Percentiles rank a stretch among this genome's conserved stretches.
phyloP scores from a whole-genome alignment of 164 flowering plant species.

The Macadamia integrifolia region DNA sequence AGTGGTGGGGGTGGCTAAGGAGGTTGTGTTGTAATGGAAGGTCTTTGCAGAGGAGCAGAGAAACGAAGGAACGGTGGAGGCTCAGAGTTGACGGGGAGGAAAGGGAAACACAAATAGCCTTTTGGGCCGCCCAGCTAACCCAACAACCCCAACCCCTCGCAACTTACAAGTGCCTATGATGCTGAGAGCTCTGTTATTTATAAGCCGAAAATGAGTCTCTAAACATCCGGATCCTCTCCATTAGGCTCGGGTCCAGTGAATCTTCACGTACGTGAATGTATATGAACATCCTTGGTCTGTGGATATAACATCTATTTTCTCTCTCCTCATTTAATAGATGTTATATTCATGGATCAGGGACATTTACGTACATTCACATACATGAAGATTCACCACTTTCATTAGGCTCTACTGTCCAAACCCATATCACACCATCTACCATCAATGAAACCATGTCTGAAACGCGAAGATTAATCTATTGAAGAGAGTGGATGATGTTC shows the following conservation, averaged over 20 bases:
- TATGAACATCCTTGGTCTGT: no score
- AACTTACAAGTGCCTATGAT: not conserved
- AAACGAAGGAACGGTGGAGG: constrained; percentile 17
- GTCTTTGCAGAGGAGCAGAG: constrained; percentile 32
- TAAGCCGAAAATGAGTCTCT: constrained; percentile 29
- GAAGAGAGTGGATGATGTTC: no score
- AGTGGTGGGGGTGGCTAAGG: constrained; percentile 27
- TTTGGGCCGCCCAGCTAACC: constrained; percentile 12
- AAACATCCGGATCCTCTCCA: constrained; percentile 11
- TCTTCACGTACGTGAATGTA: no score
- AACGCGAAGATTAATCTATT: no score
- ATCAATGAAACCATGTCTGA: no score
- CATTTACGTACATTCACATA: no score
- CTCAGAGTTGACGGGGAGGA: constrained; percentile 8
- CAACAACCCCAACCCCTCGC: constrained; percentile 7
- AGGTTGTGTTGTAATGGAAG: constrained; percentile 16
- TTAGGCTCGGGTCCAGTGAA: not conserved
- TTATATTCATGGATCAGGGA: no score
- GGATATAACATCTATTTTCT: no score
- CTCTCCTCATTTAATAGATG: no score
- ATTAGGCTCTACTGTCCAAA: no score
- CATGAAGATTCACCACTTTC: no score
- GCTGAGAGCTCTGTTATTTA: constrained; percentile 31
- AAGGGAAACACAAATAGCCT: constrained; percentile 26
- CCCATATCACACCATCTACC: no score